Percentiles rank a stretch among this genome's conserved stretches.
These are phyloP conservation scores for Salisapilia sapeloensis DNA, from an alignment of 352 stramenopile species.

Conservation along the genomic window DNA sequence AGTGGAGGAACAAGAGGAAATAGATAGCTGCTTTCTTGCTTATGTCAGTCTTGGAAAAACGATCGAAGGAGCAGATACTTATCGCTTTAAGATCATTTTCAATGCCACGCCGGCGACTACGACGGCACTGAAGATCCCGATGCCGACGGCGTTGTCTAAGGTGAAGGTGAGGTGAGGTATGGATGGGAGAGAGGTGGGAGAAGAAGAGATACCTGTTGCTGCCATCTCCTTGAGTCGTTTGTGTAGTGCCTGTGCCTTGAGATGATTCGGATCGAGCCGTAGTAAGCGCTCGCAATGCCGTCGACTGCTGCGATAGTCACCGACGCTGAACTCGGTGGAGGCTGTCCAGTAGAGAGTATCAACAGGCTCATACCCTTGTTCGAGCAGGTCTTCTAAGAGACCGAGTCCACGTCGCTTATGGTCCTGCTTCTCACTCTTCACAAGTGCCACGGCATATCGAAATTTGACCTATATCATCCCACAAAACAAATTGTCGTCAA, in stretches of 20 bases:
- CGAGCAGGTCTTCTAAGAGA: slow-evolving; percentile 57
- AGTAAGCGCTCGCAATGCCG: slow-evolving; percentile 57
- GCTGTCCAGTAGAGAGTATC: slow-evolving; percentile 74
- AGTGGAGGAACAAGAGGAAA: slow-evolving; percentile 3
- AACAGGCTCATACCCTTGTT: slow-evolving; percentile 21
- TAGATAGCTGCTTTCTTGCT: background rate
- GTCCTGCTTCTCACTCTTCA: slow-evolving; percentile 64
- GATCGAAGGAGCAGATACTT: slow-evolving; percentile 9
- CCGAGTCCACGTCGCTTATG: slow-evolving; percentile 58
- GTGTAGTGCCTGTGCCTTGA: slow-evolving; percentile 53
- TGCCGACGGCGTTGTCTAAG: slow-evolving; percentile 47
- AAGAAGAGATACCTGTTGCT: slow-evolving; percentile 16
- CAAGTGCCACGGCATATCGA: slow-evolving; percentile 47
- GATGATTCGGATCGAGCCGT: slow-evolving; percentile 51
- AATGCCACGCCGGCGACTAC: slow-evolving; percentile 55
- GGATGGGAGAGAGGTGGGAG: background rate
- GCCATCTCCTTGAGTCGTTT: slow-evolving; percentile 59
- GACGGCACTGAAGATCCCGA: slow-evolving; percentile 50
- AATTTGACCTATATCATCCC: slow-evolving; percentile 32
- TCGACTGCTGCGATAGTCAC: slow-evolving; percentile 49
- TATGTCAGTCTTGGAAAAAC: background rate
- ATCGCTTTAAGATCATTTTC: slow-evolving; percentile 57
- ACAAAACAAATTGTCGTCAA: background rate
- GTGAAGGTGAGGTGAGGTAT: background rate
- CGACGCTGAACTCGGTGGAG: slow-evolving; percentile 42